Conservation (phyloP, 495 filamentous ascomycete species). For the Hyaloscypha finlandica region DNA sequence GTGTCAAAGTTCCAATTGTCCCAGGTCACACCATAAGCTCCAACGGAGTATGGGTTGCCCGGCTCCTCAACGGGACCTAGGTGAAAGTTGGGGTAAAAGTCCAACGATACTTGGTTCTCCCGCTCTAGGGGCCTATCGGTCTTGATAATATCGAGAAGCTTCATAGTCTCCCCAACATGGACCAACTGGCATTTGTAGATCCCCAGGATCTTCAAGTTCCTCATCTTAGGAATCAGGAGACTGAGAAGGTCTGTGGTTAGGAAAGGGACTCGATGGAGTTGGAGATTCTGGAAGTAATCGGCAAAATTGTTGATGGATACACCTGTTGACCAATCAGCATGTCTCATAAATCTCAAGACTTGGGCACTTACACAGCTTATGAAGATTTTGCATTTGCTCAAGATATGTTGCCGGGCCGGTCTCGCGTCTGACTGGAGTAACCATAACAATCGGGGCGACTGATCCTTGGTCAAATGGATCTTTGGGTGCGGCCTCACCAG, state of each 20-base stretch:
- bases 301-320: conserved; percentile 19
- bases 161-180: conserved; percentile 25
- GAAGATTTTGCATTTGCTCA: conserved; percentile 12
- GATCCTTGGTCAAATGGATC: neutral
- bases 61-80: conserved; percentile 7
- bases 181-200: conserved; percentile 32
- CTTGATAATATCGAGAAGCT: conserved; percentile 27
- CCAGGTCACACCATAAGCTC: conserved; percentile 28
- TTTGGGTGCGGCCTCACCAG: neutral
- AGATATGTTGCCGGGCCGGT: neutral
- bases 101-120: conserved; percentile 19
- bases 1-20: conserved; percentile 27
- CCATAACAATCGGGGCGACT: conserved; percentile 5
- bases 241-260: conserved; percentile 18
- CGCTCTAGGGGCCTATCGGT: conserved; percentile 13
- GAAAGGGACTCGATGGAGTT: conserved; percentile 29
- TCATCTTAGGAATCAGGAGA: conserved; percentile 30
- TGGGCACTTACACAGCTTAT: conserved; percentile 22
- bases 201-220: conserved; percentile 21
- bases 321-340: conserved; percentile 2
- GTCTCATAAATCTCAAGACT: neutral
- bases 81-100: conserved; percentile 30
- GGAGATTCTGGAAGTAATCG: conserved; percentile 22
- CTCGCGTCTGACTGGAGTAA: conserved; percentile 8
- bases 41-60: conserved; percentile 1